Evolutionary conservation across 331 rosid genomes (phyloP).

Genomic region (Malus hybrid): DNA sequence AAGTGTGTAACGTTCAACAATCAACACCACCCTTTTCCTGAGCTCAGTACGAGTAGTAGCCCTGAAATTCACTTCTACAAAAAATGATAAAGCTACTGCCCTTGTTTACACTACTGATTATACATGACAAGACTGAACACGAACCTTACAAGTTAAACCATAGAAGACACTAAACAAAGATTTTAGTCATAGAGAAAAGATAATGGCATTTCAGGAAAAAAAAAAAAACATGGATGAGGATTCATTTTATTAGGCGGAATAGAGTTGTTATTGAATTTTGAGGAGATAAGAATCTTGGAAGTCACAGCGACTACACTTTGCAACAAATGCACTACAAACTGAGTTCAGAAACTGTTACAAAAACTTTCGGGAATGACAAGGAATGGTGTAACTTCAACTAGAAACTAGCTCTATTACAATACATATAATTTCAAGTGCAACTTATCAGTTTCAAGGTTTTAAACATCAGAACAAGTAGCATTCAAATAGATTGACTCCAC

Average conservation of each 20-base stretch:
- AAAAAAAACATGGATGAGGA: slow-evolving; percentile 5
- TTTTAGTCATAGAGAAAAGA: slow-evolving; percentile 1
- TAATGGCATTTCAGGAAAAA: slow-evolving; percentile 11
- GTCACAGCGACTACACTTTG: neutral
- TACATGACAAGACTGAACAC: neutral
- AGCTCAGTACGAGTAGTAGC: slow-evolving; percentile 11
- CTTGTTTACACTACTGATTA: slow-evolving; percentile 3
- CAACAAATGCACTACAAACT: neutral
- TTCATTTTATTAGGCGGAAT: neutral
- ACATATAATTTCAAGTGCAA: neutral
- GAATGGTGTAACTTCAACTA: slow-evolving; percentile 7
- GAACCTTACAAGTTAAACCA: neutral
- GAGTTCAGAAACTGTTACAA: slow-evolving; percentile 3
- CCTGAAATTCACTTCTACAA: neutral
- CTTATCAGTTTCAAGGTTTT: slow-evolving; percentile 13
- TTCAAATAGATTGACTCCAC: slow-evolving; percentile 4
- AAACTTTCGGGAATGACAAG: neutral
- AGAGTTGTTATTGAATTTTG: slow-evolving; percentile 6
- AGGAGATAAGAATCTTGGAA: neutral
- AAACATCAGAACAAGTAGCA: slow-evolving; percentile 7
- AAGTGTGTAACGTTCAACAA: neutral
- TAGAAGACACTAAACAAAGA: neutral
- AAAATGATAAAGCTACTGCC: neutral
- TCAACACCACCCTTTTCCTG: neutral
- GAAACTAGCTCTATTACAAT: neutral